These are phyloP conservation scores for Penicilliopsis zonata DNA, from an alignment of 495 filamentous ascomycete genomes.

Conservation along the genomic window DNA sequence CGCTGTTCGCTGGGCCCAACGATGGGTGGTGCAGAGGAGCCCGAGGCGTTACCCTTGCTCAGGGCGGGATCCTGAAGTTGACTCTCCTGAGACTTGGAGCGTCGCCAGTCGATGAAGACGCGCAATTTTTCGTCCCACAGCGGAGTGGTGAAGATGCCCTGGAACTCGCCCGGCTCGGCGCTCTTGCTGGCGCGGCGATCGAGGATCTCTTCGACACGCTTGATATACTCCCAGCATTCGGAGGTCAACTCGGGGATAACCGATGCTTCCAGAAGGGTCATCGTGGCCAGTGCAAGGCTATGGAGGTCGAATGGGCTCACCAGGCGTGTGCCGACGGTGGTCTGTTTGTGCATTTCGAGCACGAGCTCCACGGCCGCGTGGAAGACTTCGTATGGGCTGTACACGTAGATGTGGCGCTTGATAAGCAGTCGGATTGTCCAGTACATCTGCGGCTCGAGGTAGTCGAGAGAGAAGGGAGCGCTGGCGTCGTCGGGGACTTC, in stretches of 20 bases:
- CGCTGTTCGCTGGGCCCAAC: constrained; percentile 37
- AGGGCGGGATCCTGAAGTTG: constrained; percentile 23
- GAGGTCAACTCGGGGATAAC: constrained; percentile 34
- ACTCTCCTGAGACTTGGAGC: constrained; percentile 26
- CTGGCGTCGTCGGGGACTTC: constrained; percentile 18
- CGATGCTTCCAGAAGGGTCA: constrained; percentile 55
- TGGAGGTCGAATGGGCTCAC: constrained; percentile 58
- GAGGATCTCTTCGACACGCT: constrained; percentile 33
- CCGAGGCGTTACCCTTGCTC: constrained; percentile 7
- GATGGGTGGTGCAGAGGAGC: constrained; percentile 22
- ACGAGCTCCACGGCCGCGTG: constrained; percentile 48
- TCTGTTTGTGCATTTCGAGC: constrained; percentile 41
- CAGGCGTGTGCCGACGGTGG: constrained; percentile 27
- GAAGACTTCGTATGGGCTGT: constrained; percentile 48
- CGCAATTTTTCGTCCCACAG: constrained; percentile 36
- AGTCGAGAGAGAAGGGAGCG: constrained; percentile 23
- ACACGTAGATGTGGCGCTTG: constrained; percentile 41
- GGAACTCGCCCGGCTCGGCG: constrained; percentile 17
- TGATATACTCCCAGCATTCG: constrained; percentile 32
- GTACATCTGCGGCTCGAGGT: constrained; percentile 55
- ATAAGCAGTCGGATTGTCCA: constrained; percentile 60
- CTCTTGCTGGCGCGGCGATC: constrained; percentile 22
- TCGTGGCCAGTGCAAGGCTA: constrained; percentile 51
- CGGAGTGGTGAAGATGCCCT: constrained; percentile 26
- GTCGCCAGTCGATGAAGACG: constrained; percentile 33